These are phyloP conservation scores for Begonia fuchsioides DNA, from an alignment of 306 rosid species.

Conservation along the genomic window DNA sequence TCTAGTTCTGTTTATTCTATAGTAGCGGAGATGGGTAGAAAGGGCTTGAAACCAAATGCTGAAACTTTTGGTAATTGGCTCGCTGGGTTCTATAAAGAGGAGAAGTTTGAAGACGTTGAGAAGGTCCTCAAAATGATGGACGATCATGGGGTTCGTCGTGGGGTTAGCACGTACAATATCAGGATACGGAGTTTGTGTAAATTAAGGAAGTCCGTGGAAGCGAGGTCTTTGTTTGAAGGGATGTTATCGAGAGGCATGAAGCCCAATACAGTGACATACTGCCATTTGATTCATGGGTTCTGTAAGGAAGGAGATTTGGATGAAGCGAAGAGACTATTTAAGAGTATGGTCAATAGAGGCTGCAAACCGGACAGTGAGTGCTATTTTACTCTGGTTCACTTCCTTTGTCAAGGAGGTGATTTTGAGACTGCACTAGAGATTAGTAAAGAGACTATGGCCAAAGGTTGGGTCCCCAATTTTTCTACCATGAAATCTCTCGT, in stretches of 20 bases:
- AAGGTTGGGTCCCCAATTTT: conserved; percentile 60
- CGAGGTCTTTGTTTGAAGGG: conserved; percentile 52
- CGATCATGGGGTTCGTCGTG: conserved; percentile 18
- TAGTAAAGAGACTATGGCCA: conserved; percentile 42
- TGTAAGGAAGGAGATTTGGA: conserved; percentile 53
- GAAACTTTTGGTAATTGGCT: conserved; percentile 24
- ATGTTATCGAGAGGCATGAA: conserved; percentile 40
- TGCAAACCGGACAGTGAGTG: conserved; percentile 23
- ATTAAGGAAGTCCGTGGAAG: conserved; percentile 49
- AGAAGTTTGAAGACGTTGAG: conserved; percentile 52
- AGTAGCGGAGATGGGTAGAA: conserved; percentile 64
- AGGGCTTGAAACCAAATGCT: conserved; percentile 29
- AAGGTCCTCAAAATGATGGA: conserved; percentile 53
- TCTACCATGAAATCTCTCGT: conserved; percentile 51
- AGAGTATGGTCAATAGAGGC: conserved; percentile 39
- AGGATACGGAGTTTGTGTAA: conserved; percentile 68
- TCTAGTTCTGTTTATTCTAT: conserved; percentile 40
- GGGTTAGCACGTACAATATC: conserved; percentile 38
- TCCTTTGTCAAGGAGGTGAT: conserved; percentile 33
- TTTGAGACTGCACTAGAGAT: conserved; percentile 34
- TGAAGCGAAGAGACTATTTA: conserved; percentile 43
- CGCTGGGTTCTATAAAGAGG: conserved; percentile 52
- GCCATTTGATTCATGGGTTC: conserved; percentile 59
- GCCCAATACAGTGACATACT: conserved; percentile 39
- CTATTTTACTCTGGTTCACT: conserved; percentile 42